phyloP scores from a whole-genome alignment of 2,329 filamentous ascomycete genomes.

The Calycina marina region DNA sequence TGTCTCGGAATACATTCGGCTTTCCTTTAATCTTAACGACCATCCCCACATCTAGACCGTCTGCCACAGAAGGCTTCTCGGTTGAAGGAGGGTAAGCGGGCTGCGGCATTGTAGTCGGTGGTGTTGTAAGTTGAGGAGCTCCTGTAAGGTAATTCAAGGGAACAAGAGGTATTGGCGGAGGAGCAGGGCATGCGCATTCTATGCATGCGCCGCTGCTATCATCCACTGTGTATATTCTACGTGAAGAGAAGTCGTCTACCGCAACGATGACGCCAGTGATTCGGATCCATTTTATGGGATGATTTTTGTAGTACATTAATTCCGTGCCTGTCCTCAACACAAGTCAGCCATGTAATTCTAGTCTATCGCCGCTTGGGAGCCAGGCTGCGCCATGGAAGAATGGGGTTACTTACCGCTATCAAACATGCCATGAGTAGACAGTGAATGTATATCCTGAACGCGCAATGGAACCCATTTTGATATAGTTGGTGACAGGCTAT shows the following conservation, averaged over 20 bases:
- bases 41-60: constrained; percentile 32
- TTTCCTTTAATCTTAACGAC: constrained; percentile 43
- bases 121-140: too few species aligned
- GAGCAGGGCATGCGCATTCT: constrained; percentile 24
- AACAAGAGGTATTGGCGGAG: too few species aligned
- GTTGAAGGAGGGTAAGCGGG: constrained; percentile 34
- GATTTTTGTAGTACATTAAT: constrained; percentile 54
- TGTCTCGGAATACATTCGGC: constrained; percentile 31
- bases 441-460: constrained; percentile 32
- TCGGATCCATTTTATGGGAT: constrained; percentile 64
- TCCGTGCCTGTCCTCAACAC: constrained; percentile 31
- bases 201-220: constrained; percentile 49
- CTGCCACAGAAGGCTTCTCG: constrained; percentile 21
- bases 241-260: constrained; percentile 33
- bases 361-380: too few species aligned
- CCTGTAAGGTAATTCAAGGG: too few species aligned
- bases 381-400: background rate
- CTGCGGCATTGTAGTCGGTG: too few species aligned
- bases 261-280: constrained; percentile 56
- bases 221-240: constrained; percentile 43
- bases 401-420: constrained; percentile 41
- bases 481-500: constrained; percentile 45
- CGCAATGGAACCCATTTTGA: constrained; percentile 43
- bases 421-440: constrained; percentile 31
- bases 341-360: too few species aligned